Evolutionary conservation across 495 filamentous ascomycete genomes (phyloP), one percentile per base, ranked within the genome.

Genomic region (Tuber indicum): DNA sequence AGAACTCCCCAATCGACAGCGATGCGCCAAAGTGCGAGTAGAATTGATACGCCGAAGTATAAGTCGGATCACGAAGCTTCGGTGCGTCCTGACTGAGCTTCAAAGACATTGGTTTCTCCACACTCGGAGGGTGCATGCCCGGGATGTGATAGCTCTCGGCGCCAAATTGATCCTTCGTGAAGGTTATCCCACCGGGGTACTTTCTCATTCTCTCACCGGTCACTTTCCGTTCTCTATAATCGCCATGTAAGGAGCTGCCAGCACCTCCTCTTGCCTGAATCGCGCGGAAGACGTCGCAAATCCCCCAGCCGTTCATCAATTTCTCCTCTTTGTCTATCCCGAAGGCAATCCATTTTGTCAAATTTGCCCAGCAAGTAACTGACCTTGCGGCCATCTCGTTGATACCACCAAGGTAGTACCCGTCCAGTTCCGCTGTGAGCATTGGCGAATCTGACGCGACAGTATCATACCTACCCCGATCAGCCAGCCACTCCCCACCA

Each of bases 211-310:
- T 70, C 8, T 62, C 32, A 12, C 43, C 7, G 16, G 3, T 23
- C 26, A 26, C 17, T 26, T 66, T 36, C 58, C 14, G 26, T 17
- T 36, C 26, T 36, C n/a, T 36, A 32, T 66, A 14, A 26, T 66
- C 14, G 58, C 43, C 23, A n/a, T 74, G 41, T 10, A 43, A 42
- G 2, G 69, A 44, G 4, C 75, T 69, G 9, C 82, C 82, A 23
- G 76, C 82, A 2, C 82, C 82, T 0, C 79, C 82, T 12, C 77
- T 73, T 14, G 76, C 79, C n/a, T 70, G 71, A 69, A 83, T 81
- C 23, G 82, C 82, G n/a, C 75, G 79, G 77, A 83, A 83, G 1
- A 83, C 75, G 70, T 83, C 82, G 52, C 82, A 83, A 58, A 83
- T 74, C 5, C 75, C 77, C 82, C 82, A 83, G 14, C 76, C 82